Base-by-base conservation (phyloP, 129 eudicot genomes). In the Tanacetum coccineum region DNA sequence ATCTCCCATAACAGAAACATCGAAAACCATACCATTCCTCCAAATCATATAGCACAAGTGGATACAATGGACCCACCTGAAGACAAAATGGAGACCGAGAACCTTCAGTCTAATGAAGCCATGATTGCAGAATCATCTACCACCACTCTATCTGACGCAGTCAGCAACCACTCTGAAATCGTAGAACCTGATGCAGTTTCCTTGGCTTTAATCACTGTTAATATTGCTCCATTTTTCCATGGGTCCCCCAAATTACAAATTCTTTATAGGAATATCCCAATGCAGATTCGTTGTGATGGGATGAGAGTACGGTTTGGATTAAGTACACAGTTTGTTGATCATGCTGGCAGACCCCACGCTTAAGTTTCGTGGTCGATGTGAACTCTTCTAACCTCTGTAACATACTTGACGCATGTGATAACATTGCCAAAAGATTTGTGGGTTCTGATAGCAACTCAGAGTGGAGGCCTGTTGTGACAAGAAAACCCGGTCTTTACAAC, bases 361-460 rank as follows among this genome's bases (percentile, higher is more conserved):
- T 93, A 80, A 89, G 83, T 66, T 76, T 89, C 73, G 99, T 89
- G 70, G 87, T 89, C 60, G 80, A 93, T 81, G 92, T 86, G 60
- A 54, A 87, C 63, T 80, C 85, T 12, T 42, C 74, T 15, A 79
- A 67, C 52, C 71, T 93, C 1, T 89, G 92, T 71, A 21, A 64
- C 58, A 65, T 93, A 74, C 81, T 93, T 28, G 95, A 89, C 6
- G 73, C 70, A 22, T 79, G 83, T 70, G 96, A 89, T 75, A 57
- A 52, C 60, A 83, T 78, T 59, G 90, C 90, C 42, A 81, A 70
- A 56, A 81, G 81, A 73, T 74, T 86, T 13, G 5, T 70, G 65
- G 91, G 79, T 39, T 82, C 90, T 13, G 84, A 85, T 70, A 81
- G 88, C 69, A 74, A 62, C 45, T 81, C 93, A 17, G 88, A 89